These are phyloP conservation scores for Sporothrix sp. DNA, from an alignment of 2,329 filamentous ascomycete species.

Conservation along the genomic window DNA sequence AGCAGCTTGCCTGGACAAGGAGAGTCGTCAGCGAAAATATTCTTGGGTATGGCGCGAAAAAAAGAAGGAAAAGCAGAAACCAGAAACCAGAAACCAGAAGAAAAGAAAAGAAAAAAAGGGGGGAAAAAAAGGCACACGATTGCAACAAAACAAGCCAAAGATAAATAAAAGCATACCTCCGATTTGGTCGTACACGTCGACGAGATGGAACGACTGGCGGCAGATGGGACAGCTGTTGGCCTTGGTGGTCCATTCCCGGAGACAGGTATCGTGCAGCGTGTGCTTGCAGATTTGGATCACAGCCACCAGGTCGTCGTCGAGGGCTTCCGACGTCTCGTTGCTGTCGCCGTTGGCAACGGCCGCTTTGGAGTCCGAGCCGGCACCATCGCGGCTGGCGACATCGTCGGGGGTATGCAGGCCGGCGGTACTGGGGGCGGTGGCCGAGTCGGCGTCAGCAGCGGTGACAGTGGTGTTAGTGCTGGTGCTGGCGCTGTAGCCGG, in stretches of 20 bases:
- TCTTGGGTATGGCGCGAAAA: neutral
- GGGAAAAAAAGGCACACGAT: neutral
- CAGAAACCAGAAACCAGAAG: neutral
- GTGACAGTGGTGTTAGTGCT: neutral
- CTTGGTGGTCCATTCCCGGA: conserved; percentile 90
- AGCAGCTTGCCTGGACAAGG: conserved; percentile 40
- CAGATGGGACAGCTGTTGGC: conserved; percentile 98
- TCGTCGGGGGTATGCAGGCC: neutral
- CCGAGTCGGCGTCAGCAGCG: neutral
- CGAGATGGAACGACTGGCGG: conserved; percentile 79
- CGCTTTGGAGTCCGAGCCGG: neutral
- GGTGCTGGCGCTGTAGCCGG: conserved; percentile 8
- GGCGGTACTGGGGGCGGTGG: neutral
- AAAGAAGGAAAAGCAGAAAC: neutral
- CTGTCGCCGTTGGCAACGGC: conserved; percentile 10
- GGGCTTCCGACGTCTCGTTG: conserved; percentile 19
- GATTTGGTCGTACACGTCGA: conserved; percentile 70
- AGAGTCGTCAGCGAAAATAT: conserved; percentile 15
- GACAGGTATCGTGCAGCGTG: conserved; percentile 82
- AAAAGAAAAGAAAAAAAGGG: neutral
- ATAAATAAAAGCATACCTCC: conserved; percentile 47
- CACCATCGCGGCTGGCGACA: neutral
- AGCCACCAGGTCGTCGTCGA: conserved; percentile 40
- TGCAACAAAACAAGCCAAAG: neutral
- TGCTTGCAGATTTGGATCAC: conserved; percentile 72